These are phyloP conservation scores for Tilletia horrida DNA, from an alignment of 1,284 basidiomycete species.

Conservation along the genomic window DNA sequence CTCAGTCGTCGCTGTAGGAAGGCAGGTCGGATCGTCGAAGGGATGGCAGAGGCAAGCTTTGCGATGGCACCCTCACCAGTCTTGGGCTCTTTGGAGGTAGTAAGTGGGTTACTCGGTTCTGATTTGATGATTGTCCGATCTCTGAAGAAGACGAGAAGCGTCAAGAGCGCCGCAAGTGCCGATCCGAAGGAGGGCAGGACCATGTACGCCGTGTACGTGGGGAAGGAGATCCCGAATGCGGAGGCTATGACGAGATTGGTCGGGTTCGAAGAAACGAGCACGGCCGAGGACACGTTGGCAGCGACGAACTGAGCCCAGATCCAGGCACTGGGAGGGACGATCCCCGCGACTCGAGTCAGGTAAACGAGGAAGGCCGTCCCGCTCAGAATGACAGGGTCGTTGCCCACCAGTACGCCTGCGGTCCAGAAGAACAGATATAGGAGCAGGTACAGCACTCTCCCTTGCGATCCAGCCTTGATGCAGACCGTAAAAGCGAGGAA, in stretches of 20 bases:
- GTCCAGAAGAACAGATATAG: conserved; percentile 77
- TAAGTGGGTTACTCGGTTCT: conserved; percentile 9
- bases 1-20: background rate
- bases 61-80: conserved; percentile 18
- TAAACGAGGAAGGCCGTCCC: conserved; percentile 83
- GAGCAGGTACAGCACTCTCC: conserved; percentile 68
- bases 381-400: conserved; percentile 60
- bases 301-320: conserved; percentile 68
- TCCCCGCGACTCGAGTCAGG: conserved; percentile 70
- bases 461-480: conserved; percentile 36
- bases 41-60: conserved; percentile 29
- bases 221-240: conserved; percentile 47
- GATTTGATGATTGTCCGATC: conserved; percentile 20
- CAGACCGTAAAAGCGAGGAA: conserved; percentile 82
- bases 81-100: conserved; percentile 7
- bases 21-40: conserved; percentile 10
- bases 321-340: conserved; percentile 64
- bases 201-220: conserved; percentile 52
- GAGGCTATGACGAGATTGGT: conserved; percentile 56
- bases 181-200: conserved; percentile 42
- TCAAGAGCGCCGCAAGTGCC: conserved; percentile 34
- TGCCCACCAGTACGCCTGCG: conserved; percentile 77
- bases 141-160: conserved; percentile 43
- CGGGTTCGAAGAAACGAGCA: conserved; percentile 56
- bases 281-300: conserved; percentile 69